Evolutionary conservation across 2,329 filamentous ascomycete species (phyloP).

Genomic region (Xylariaceae sp.): DNA sequence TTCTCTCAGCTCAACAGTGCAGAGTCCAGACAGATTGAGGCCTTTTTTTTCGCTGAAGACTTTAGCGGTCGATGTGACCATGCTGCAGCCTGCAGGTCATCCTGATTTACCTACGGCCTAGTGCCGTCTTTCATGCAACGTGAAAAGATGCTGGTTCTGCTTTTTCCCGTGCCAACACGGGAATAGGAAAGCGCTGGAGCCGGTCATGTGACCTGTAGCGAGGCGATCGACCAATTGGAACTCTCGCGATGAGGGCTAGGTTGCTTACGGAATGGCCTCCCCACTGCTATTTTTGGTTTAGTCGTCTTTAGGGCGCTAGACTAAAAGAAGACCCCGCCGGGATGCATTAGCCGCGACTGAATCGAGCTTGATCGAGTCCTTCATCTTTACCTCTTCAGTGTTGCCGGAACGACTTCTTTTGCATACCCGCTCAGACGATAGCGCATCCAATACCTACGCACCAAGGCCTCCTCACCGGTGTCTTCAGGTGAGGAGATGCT

Average conservation of each 20-base stretch:
- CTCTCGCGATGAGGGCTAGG: not conserved
- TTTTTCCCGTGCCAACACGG: too few species aligned
- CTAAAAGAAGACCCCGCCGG: too few species aligned
- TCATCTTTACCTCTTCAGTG: too few species aligned
- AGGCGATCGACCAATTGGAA: conserved; percentile 7
- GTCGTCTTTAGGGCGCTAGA: not conserved
- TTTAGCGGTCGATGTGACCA: conserved; percentile 2
- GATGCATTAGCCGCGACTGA: too few species aligned
- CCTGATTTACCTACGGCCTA: not conserved
- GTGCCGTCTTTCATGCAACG: not conserved
- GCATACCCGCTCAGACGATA: too few species aligned
- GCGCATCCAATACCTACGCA: too few species aligned
- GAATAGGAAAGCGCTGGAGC: not conserved
- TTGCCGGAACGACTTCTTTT: too few species aligned
- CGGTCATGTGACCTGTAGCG: conserved; percentile 14
- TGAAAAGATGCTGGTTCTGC: not conserved
- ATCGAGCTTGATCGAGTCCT: too few species aligned
- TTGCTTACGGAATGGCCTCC: not conserved
- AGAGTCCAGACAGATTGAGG: not conserved
- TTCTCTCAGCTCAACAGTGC: conserved; percentile 1
- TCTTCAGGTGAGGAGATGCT: not conserved
- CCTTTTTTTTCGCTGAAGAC: conserved; percentile 1
- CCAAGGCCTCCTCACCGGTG: not conserved
- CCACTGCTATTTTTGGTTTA: not conserved
- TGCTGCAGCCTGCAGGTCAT: not conserved